Evolutionary conservation across 441 rosid species (phyloP).

Genomic region (Hura crepitans): DNA sequence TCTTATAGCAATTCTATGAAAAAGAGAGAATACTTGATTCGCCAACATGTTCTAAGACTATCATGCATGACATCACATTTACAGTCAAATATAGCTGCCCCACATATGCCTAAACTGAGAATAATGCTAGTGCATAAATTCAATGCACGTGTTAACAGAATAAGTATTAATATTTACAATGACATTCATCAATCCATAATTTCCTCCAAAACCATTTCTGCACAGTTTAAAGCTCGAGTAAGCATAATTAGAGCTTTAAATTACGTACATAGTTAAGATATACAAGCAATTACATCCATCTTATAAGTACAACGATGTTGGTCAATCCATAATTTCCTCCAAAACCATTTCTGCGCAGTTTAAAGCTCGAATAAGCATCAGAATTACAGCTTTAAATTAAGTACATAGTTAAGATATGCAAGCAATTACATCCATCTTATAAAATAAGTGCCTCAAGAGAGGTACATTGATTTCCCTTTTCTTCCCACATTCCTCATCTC

Average conservation of each 20-base stretch:
- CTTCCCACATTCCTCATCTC: neutral
- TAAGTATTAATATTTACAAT: neutral
- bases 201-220: neutral
- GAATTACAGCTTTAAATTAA: neutral
- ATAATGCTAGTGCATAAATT: neutral
- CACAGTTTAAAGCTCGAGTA: neutral
- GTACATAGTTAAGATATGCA: neutral
- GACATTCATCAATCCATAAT: neutral
- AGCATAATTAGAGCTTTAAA: neutral
- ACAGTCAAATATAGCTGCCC: neutral
- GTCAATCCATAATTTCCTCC: neutral
- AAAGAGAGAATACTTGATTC: neutral
- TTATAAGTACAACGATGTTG: neutral
- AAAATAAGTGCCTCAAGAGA: neutral
- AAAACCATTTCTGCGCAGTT: neutral
- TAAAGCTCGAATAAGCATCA: neutral
- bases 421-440: neutral
- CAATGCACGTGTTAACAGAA: neutral
- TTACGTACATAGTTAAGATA: neutral
- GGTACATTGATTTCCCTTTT: neutral
- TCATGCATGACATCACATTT: conserved; percentile 1
- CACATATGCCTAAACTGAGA: neutral
- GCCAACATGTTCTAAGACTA: neutral
- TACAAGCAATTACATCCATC: neutral
- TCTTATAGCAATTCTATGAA: neutral